Evolutionary conservation across 2,329 filamentous ascomycete species (phyloP).

Genomic region (Pleoardoris graminearum): DNA sequence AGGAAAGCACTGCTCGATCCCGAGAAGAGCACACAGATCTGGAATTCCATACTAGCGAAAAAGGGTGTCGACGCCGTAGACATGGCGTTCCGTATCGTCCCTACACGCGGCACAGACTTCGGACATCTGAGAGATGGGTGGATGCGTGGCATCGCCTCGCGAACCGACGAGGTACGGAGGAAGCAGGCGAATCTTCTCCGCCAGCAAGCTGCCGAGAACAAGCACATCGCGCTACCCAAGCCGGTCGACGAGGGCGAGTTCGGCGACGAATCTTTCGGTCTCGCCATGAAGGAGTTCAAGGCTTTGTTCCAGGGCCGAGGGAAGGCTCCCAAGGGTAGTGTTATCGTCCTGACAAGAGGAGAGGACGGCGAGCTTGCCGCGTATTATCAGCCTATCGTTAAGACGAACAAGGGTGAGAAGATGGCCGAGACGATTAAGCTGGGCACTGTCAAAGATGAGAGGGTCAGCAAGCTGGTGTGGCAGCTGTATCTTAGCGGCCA

Average conservation of each 20-base stretch:
- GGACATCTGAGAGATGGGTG: conserved; percentile 89
- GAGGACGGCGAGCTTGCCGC: conserved; percentile 60
- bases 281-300: conserved; percentile 77
- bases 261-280: conserved; percentile 75
- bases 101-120: conserved; percentile 93
- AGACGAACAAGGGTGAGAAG: conserved; percentile 45
- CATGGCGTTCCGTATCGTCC: conserved; percentile 80
- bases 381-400: conserved; percentile 33
- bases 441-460: conserved; percentile 75
- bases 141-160: conserved; percentile 79
- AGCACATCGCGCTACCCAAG: conserved; percentile 33
- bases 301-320: conserved; percentile 75
- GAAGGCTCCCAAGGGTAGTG: conserved; percentile 77
- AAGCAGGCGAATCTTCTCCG: conserved; percentile 38
- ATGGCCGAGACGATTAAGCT: conserved; percentile 58
- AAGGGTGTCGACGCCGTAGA: conserved; percentile 62
- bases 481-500: conserved; percentile 85
- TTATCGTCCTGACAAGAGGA: conserved; percentile 74
- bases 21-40: conserved; percentile 69
- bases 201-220: conserved; percentile 51
- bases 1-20: conserved; percentile 71
- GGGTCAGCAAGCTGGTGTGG: conserved; percentile 82
- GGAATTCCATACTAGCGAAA: conserved; percentile 68
- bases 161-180: conserved; percentile 59
- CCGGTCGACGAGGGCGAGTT: conserved; percentile 52